phyloP scores from a whole-genome alignment of 148 eudicot species.

The Cornus kousa region DNA sequence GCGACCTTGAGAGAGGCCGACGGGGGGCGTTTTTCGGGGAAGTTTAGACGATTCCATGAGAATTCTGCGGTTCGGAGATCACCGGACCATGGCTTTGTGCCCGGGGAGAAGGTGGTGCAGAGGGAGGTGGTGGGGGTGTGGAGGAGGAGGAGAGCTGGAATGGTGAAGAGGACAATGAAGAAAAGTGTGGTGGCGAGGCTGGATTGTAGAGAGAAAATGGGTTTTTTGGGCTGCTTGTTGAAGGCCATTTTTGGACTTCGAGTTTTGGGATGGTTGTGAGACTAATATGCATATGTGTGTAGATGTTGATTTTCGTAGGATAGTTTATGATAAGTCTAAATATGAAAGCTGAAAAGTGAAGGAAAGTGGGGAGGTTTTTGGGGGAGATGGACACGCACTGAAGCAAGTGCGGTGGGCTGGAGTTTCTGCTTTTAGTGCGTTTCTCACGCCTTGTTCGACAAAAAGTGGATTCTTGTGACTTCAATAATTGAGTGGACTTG shows the following conservation, averaged over 20 bases:
- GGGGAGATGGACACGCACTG: slow-evolving; percentile 47
- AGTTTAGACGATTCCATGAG: slow-evolving; percentile 60
- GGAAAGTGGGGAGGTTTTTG: slow-evolving; percentile 9
- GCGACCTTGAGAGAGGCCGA: slow-evolving; percentile 47
- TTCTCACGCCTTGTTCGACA: slow-evolving; percentile 31
- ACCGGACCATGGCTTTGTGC: slow-evolving; percentile 45
- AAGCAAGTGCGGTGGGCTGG: slow-evolving; percentile 21
- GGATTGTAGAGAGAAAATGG: slow-evolving; percentile 32
- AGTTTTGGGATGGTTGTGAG: background rate
- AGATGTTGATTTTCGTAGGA: background rate
- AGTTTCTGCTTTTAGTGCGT: slow-evolving; percentile 20
- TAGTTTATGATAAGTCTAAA: background rate
- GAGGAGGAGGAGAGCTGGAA: slow-evolving; percentile 62
- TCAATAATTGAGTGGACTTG: background rate
- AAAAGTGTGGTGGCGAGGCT: slow-evolving; percentile 60
- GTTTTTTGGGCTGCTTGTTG: slow-evolving; percentile 43
- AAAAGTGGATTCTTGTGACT: background rate
- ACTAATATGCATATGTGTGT: background rate
- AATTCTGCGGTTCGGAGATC: slow-evolving; percentile 65
- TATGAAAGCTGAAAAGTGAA: slow-evolving; percentile 22
- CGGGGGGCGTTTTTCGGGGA: slow-evolving; percentile 24
- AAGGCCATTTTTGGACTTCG: slow-evolving; percentile 30
- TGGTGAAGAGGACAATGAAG: slow-evolving; percentile 56
- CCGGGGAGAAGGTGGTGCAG: slow-evolving; percentile 22
- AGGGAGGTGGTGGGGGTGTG: slow-evolving; percentile 39